Conservation (phyloP, 2,329 filamentous ascomycete genomes). For the Paraphoma sp. region DNA sequence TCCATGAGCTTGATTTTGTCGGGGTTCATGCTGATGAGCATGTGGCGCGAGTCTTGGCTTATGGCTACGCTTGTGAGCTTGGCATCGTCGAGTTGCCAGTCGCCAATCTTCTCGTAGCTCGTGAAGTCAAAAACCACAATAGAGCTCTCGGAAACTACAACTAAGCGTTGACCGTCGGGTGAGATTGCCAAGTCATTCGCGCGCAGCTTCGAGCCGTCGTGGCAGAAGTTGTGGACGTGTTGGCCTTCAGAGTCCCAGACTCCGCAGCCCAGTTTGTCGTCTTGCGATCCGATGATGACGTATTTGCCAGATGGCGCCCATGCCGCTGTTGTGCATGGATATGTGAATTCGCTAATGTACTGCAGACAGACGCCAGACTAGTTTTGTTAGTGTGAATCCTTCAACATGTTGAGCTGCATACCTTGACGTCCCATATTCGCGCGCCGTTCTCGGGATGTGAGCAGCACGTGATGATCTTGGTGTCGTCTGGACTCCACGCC, state of each 20-base stretch:
- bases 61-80: conserved; percentile 81
- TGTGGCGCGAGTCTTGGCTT: conserved; percentile 77
- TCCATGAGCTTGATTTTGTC: conserved; percentile 81
- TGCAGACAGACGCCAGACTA: conserved; percentile 58
- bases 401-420: conserved; percentile 13
- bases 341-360: conserved; percentile 73
- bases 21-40: conserved; percentile 83
- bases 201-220: conserved; percentile 66
- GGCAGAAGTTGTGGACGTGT: conserved; percentile 67
- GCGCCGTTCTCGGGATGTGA: conserved; percentile 70
- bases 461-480: conserved; percentile 83
- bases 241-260: conserved; percentile 70
- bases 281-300: conserved; percentile 71
- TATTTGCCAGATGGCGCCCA: conserved; percentile 81
- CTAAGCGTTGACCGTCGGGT: conserved; percentile 77
- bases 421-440: conserved; percentile 71
- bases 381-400: conserved; percentile 10
- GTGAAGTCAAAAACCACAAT: conserved; percentile 83
- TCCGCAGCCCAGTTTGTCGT: conserved; percentile 43
- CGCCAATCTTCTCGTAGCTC: conserved; percentile 77
- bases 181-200: conserved; percentile 88
- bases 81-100: conserved; percentile 71
- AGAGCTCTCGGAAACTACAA: conserved; percentile 74
- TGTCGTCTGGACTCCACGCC: conserved; percentile 91
- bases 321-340: conserved; percentile 87